These are phyloP conservation scores for Pseudogymnoascus sp. DNA, from an alignment of 2,329 filamentous ascomycete genomes.

Conservation along the genomic window DNA sequence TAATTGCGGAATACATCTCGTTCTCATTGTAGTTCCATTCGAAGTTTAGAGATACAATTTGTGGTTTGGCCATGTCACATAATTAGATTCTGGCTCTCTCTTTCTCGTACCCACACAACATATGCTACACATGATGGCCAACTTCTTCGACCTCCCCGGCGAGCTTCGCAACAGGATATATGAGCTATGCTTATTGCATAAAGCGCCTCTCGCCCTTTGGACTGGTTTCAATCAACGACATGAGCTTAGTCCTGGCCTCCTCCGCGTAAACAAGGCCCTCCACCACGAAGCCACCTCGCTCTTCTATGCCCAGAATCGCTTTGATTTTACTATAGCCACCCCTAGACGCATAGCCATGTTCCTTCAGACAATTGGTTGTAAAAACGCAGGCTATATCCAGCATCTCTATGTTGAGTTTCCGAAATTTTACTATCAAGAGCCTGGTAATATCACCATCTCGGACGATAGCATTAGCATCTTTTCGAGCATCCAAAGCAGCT, in stretches of 20 bases:
- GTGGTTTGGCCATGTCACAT: no score
- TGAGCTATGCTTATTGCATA: constrained; percentile 10
- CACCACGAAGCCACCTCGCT: constrained; percentile 19
- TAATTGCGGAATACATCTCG: no score
- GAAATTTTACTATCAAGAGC: constrained; percentile 13
- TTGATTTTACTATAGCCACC: constrained; percentile 16
- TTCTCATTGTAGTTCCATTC: no score
- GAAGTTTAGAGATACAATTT: no score
- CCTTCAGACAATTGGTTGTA: constrained; percentile 17
- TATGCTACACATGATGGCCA: constrained; percentile 9
- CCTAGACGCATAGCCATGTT: constrained; percentile 14
- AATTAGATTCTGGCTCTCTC: no score
- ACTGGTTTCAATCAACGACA: neutral
- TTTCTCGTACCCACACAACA: neutral
- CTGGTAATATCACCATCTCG: constrained; percentile 11
- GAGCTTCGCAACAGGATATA: constrained; percentile 13
- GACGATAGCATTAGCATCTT: constrained; percentile 14
- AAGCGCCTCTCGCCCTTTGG: constrained; percentile 6
- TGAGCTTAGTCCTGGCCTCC: constrained; percentile 11
- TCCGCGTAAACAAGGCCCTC: constrained; percentile 19
- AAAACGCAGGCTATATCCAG: constrained; percentile 19
- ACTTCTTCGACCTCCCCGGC: constrained; percentile 11
- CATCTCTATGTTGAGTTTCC: constrained; percentile 16
- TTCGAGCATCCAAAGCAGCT: constrained; percentile 16
- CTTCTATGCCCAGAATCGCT: constrained; percentile 20